Conservation (phyloP, 2,329 filamentous ascomycete genomes). For the Sclerotinia trifoliorum region DNA sequence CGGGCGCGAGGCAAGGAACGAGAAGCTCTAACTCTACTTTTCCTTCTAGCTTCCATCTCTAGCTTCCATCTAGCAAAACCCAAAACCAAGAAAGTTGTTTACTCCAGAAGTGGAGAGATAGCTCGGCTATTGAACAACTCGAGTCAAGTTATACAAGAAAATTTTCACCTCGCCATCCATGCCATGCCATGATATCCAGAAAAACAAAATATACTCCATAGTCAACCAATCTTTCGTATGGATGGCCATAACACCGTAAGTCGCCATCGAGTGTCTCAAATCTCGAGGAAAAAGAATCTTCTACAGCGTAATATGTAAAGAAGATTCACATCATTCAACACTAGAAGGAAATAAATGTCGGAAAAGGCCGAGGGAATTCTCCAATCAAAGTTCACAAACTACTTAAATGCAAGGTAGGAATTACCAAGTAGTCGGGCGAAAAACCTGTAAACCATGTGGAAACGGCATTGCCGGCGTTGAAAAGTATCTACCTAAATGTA, state of each 20-base stretch:
- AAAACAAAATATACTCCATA: neutral
- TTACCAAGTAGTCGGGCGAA: neutral
- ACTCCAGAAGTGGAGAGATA: neutral
- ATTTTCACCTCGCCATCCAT: too few species aligned
- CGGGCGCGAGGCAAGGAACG: slow-evolving; percentile 1
- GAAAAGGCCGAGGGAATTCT: neutral
- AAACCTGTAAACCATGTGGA: neutral
- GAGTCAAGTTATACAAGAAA: neutral
- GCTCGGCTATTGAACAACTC: neutral
- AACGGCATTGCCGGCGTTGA: neutral
- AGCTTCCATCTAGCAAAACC: neutral
- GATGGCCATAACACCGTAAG: too few species aligned
- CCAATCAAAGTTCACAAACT: neutral
- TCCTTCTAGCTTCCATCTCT: neutral
- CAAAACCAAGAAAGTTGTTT: neutral
- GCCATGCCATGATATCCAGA: neutral
- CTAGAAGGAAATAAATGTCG: neutral
- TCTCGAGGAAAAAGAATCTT: neutral
- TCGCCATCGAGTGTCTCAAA: slow-evolving; percentile 7
- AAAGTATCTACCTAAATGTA: neutral
- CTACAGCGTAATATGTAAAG: too few species aligned
- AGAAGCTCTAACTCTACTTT: neutral
- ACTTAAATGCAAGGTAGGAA: neutral
- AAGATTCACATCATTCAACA: too few species aligned
- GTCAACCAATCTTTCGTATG: neutral